A percentile compares a stretch with the other conserved stretches of the same genome.
Conservation (phyloP, 2,329 filamentous ascomycete species). For the Venturia aucupariae region DNA sequence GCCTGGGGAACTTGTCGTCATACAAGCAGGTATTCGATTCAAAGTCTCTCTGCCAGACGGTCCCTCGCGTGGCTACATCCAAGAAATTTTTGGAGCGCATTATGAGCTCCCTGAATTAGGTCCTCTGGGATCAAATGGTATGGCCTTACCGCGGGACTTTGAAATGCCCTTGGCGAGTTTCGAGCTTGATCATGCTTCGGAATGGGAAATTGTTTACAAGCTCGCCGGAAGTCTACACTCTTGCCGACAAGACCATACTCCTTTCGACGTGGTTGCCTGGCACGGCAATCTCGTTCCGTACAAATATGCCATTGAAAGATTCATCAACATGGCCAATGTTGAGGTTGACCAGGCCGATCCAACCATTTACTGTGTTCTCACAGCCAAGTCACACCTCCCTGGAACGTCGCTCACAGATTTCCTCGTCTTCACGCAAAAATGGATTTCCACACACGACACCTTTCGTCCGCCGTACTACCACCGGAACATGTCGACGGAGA, state of each 20-base stretch:
- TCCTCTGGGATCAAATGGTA: conserved; percentile 16
- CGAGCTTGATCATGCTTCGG: conserved; percentile 15
- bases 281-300: conserved; percentile 19
- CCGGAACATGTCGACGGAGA: conserved; percentile 31
- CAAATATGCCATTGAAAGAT: conserved; percentile 35
- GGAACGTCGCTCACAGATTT: conserved; percentile 28
- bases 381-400: conserved; percentile 28
- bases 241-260: conserved; percentile 16
- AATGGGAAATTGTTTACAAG: conserved; percentile 17
- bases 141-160: conserved; percentile 18
- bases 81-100: conserved; percentile 16
- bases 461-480: conserved; percentile 36
- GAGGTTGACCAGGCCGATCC: conserved; percentile 34
- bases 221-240: conserved; percentile 14
- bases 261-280: conserved; percentile 18
- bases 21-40: conserved; percentile 17
- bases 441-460: conserved; percentile 31
- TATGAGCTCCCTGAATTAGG: conserved; percentile 18
- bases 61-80: conserved; percentile 16
- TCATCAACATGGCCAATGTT: conserved; percentile 32
- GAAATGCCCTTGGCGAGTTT: conserved; percentile 16
- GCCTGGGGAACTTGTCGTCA: conserved; percentile 17
- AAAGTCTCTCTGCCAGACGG: conserved; percentile 17
- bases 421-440: conserved; percentile 32
- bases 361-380: conserved; percentile 33